Evolutionary conservation across 352 stramenopile species (phyloP), one percentile per base, ranked within the genome.

Genomic region (Phytopythium delawarense): DNA sequence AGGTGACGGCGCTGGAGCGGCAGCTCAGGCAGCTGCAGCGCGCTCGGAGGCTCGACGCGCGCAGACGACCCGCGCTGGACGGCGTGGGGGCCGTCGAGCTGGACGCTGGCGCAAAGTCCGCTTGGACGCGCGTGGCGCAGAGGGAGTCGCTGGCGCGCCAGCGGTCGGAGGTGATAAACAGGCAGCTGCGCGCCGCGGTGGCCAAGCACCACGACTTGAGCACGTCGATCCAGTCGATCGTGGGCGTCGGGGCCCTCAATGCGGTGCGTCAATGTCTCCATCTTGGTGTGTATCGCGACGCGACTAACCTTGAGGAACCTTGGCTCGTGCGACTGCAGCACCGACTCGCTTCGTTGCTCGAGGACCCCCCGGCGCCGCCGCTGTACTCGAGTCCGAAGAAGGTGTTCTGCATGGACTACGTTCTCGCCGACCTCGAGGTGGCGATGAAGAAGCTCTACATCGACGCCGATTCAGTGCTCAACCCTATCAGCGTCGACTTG

Each of bases 111-210:
- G 4, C 32, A 0, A n/a, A 44, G 51, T 30, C 50, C 28, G 15
- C 52, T 7, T 74, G 67, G 67, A 35, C 28, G 2, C 20, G 57
- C 1, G 32, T 67, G 18, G 65, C 65, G 0, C 48, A 48, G 6
- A 30, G 55, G 2, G 57, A 75, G 51, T 57, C 49, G 8, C 20
- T 54, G 32, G 23, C 53, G 5, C 21, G 65, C n/a, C 50, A 65
- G 4, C 35, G 59, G 2, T 59, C 65, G 4, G 65, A 75, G 49
- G 55, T 53, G 4, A 64, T 52, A 32, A 75, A 75, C n/a, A 20
- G 1, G 13, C 65, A 72, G 51, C 25, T 75, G 30, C 67, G 61
- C 34, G 45, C 32, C 12, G 56, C 71, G n/a, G 15, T 75, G 59
- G 48, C 34, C 44, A 70, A 65, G 40, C 62, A 75, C 16, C 34